A percentile compares a stretch with the other conserved stretches of the same genome.
These are phyloP conservation scores for Herpomyces periplanetae DNA, from an alignment of 2,329 filamentous ascomycete species.

Conservation along the genomic window DNA sequence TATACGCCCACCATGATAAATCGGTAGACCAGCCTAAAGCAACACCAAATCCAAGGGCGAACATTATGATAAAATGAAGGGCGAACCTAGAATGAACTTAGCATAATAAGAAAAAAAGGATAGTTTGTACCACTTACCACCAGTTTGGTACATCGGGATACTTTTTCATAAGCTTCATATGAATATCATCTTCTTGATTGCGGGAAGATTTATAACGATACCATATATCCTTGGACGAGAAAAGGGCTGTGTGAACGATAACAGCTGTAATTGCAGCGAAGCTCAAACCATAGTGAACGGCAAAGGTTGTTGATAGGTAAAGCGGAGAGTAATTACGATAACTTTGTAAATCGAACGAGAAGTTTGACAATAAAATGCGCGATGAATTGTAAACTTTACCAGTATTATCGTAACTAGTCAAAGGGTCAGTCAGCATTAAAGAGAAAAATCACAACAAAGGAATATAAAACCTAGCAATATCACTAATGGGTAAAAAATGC, in stretches of 20 bases:
- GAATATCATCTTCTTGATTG: slow-evolving; percentile 10
- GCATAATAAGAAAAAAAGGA: too few relatives aligned
- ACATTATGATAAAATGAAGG: slow-evolving; percentile 15
- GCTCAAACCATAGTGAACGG: slow-evolving; percentile 18
- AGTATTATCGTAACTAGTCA: slow-evolving; percentile 22
- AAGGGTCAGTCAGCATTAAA: too few relatives aligned
- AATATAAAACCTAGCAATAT: too few relatives aligned
- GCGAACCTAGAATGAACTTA: too few relatives aligned
- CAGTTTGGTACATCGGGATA: slow-evolving; percentile 7
- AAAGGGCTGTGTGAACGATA: slow-evolving; percentile 15
- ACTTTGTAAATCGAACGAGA: slow-evolving; percentile 17
- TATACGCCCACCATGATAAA: slow-evolving; percentile 10
- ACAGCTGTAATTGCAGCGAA: slow-evolving; percentile 25
- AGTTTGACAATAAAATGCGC: slow-evolving; percentile 15
- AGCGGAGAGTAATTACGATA: slow-evolving; percentile 24
- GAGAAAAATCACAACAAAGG: too few relatives aligned
- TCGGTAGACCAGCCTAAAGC: slow-evolving; percentile 7
- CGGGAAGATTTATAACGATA: slow-evolving; percentile 7
- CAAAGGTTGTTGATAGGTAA: slow-evolving; percentile 19
- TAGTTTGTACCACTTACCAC: slow-evolving; percentile 11
- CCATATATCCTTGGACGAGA: slow-evolving; percentile 16
- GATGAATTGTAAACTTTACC: slow-evolving; percentile 18
- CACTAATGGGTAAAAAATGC: too few relatives aligned
- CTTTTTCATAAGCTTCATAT: slow-evolving; percentile 6
- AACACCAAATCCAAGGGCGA: slow-evolving; percentile 6